phyloP scores from a whole-genome alignment of 805 yeast species.

The Blastobotrys parvus region DNA sequence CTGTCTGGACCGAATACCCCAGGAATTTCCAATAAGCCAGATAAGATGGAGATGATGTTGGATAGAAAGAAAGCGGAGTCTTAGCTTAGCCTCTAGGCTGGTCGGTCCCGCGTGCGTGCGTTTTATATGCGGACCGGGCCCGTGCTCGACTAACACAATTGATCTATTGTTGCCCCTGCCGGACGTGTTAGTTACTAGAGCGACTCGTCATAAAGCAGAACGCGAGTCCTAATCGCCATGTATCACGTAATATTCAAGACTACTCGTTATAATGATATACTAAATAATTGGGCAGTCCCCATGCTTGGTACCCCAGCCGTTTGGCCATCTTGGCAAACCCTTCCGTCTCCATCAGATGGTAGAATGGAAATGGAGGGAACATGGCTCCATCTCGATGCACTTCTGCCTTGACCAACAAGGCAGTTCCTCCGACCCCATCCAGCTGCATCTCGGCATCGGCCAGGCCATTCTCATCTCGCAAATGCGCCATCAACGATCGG shows the following conservation, averaged over 20 bases:
- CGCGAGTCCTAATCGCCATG: neutral
- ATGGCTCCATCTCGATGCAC: constrained; percentile 99
- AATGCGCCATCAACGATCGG: constrained; percentile 89
- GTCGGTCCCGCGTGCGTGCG: too few species aligned
- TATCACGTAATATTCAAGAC: neutral
- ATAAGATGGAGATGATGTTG: too few species aligned
- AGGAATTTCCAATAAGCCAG: too few species aligned
- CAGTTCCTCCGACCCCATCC: constrained; percentile 98
- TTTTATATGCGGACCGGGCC: too few species aligned
- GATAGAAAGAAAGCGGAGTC: too few species aligned
- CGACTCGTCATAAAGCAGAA: too few species aligned
- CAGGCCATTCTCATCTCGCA: constrained; percentile 61
- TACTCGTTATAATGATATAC: constrained; percentile 84
- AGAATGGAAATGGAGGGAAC: constrained; percentile 98
- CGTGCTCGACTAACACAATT: too few species aligned
- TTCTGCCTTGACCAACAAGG: constrained; percentile 90
- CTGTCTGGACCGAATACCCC: too few species aligned
- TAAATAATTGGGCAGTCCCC: constrained; percentile 88
- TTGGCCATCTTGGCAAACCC: constrained; percentile 97
- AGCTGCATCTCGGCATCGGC: constrained; percentile 62
- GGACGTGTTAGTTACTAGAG: too few species aligned
- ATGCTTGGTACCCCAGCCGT: constrained; percentile 82
- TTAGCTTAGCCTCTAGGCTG: too few species aligned
- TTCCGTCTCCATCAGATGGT: constrained; percentile 93
- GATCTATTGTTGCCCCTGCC: too few species aligned